Base-by-base conservation (phyloP, 2,329 filamentous ascomycete species). In the Drechslerella dactyloides region DNA sequence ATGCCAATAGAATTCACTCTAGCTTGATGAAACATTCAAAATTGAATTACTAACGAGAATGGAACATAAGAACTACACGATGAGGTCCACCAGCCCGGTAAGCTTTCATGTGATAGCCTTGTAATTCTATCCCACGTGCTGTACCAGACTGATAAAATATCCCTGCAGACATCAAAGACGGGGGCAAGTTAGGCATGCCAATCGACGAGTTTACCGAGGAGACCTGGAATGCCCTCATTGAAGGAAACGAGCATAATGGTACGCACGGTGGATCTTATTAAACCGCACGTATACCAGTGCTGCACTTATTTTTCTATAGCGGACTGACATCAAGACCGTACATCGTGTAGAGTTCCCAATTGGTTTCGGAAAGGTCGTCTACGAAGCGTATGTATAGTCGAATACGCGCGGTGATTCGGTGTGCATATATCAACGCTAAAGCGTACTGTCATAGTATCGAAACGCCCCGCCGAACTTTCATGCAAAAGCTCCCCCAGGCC, bases 171-270 rank as follows among this genome's bases (percentile, higher is more conserved):
- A 62, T 80, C 23, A 78, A 81, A 15, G 74, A 76, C 5, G 82
- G 83, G 2, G 78, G 79, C 1, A 74, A 77, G 4, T 63, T 85
- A 11, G 84, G 83, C 1, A 85, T 85, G 81, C 82, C 83, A 1
- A 60, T 84, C 17, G 76, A 75, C 2, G 76, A 79, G 1, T 85
- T 82, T 70, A 80, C 78, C 1, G 79, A 84, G 0, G 80, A 82
- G 30, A 79, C 81, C 4, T 85, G 81, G 79, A 74, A 76, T 1
- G 81, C 79, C 1, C 74, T 86, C 50, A 73, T 76, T 8, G 73
- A 75, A 1, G 81, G 81, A 1, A 79, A 82, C 13, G 80, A 82
- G 52, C 79, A 84, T 63, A 77, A 83, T 10, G 76, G 65, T 63
- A 59, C 21, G 7, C 46, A 3, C 46, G 17, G 8, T 51, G 4